Conservation (phyloP, 768 basidiomycete species). For the Agrocybe pediades region DNA sequence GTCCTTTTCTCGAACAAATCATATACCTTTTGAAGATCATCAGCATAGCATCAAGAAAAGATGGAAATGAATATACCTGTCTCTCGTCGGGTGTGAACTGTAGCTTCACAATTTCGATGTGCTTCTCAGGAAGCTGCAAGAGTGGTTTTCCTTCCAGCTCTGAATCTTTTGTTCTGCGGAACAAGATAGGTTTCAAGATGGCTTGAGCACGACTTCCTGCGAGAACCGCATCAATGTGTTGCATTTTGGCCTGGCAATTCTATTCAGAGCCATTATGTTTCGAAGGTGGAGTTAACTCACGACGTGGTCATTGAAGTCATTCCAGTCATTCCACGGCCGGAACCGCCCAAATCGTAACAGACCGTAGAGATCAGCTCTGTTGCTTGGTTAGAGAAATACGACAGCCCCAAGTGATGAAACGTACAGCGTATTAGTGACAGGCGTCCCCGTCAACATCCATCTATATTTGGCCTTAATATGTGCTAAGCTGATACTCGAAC, state of each 20-base stretch:
- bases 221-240: slow-evolving; percentile 56
- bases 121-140: slow-evolving; percentile 61
- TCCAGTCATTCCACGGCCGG: slow-evolving; percentile 75
- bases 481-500: slow-evolving; percentile 58
- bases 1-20: slow-evolving; percentile 56
- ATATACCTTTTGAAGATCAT: slow-evolving; percentile 36
- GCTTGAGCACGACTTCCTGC: slow-evolving; percentile 66
- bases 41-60: not conserved
- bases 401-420: slow-evolving; percentile 9
- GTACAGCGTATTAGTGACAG: slow-evolving; percentile 71
- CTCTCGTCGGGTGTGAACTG: slow-evolving; percentile 70
- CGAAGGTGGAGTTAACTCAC: slow-evolving; percentile 31
- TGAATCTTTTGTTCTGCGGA: slow-evolving; percentile 76
- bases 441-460: slow-evolving; percentile 82
- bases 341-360: slow-evolving; percentile 70
- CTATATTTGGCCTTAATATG: slow-evolving; percentile 65
- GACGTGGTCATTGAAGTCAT: slow-evolving; percentile 58
- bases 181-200: slow-evolving; percentile 63
- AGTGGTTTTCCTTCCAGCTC: slow-evolving; percentile 68
- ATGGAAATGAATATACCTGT: slow-evolving; percentile 38
- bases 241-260: slow-evolving; percentile 46
- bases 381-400: not conserved
- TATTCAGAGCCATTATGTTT: not conserved
- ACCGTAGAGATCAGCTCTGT: slow-evolving; percentile 70
- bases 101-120: slow-evolving; percentile 58